Conservation (phyloP, 495 filamentous ascomycete species). For the Aspergillus panamensis region DNA sequence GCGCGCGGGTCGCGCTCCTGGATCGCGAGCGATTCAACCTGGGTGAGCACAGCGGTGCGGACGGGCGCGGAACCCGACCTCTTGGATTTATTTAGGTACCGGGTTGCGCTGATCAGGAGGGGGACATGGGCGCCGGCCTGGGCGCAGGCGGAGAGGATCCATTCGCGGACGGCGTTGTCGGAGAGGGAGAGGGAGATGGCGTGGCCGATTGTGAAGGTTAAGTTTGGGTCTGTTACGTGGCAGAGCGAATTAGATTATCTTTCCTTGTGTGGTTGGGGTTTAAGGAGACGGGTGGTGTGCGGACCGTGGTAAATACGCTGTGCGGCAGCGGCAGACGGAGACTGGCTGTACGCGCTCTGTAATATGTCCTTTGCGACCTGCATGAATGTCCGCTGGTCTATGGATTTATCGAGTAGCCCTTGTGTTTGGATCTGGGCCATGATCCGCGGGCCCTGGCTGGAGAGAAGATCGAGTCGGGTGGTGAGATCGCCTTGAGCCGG, state of each 20-base stretch:
- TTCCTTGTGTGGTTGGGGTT: background rate
- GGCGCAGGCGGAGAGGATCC: slow-evolving; percentile 25
- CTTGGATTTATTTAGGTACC: slow-evolving; percentile 6
- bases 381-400: slow-evolving; percentile 17
- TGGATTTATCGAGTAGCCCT: slow-evolving; percentile 1
- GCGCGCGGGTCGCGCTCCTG: slow-evolving; percentile 28
- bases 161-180: slow-evolving; percentile 15
- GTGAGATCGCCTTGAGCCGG: background rate
- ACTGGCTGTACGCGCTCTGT: slow-evolving; percentile 4
- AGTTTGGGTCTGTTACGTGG: slow-evolving; percentile 26
- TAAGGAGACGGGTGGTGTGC: background rate
- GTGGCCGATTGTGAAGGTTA: slow-evolving; percentile 28
- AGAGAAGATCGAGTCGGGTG: background rate
- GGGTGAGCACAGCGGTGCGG: slow-evolving; percentile 14
- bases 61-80: background rate
- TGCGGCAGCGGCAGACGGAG: slow-evolving; percentile 18
- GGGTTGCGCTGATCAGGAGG: slow-evolving; percentile 11
- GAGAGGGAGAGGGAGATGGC: slow-evolving; percentile 4
- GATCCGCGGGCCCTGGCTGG: background rate
- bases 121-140: slow-evolving; percentile 25
- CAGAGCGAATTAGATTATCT: background rate
- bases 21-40: slow-evolving; percentile 24
- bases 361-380: slow-evolving; percentile 21
- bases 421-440: background rate
- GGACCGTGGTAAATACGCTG: slow-evolving; percentile 28